Base-by-base conservation (phyloP, 495 filamentous ascomycete genomes). In the Staphylotrichum tortipilum region DNA sequence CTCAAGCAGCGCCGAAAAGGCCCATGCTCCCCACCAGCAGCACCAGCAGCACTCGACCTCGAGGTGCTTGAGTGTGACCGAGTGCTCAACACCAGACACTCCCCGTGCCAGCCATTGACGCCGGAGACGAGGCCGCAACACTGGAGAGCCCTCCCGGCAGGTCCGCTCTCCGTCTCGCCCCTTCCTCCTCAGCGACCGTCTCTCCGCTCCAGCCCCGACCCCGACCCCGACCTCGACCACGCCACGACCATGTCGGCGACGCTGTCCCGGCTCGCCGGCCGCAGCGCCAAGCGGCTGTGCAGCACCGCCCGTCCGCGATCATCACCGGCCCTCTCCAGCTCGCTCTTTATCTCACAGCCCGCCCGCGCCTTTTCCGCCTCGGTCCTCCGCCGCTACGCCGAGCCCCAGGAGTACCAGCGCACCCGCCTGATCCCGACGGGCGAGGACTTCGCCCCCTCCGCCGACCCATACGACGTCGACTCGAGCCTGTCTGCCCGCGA, bases 321-420 rank as follows among this genome's bases (percentile, higher is more conserved):
- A 37, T 44, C 54, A 37, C 21, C 47, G 5, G 35, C 52, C 39
- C 35, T 50, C 50, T 48, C 58, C 42, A 30, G 44, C 21, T 21
- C 52, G n/a, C n/a, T n/a, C n/a, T n/a, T n/a, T 38, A 38, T 45
- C 47, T 48, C 43, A 23, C 49, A 40, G 30, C 44, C 49, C 28
- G 57, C 69, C 50, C 80, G 87, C 56, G 77, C 80, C 56, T 80
- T 95, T 68, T 79, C 86, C 56, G 77, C 79, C 56, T 76, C 86
- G 22, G 68, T 76, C 33, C 71, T 83, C 55, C 83, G 83, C 53
- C 76, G 73, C 53, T 74, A 79, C 57, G 82, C 83, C 54, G 69
- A 76, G 34, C 61, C 73, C 30, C 61, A 73, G 45, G 69, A 69
- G 57, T 81, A 82, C 55, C 72, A 81, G 64, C 59, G 77, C 50